A percentile compares a stretch with the other conserved stretches of the same genome.
phyloP scores from a whole-genome alignment of 805 yeast species.

The Spathaspora girioi region DNA sequence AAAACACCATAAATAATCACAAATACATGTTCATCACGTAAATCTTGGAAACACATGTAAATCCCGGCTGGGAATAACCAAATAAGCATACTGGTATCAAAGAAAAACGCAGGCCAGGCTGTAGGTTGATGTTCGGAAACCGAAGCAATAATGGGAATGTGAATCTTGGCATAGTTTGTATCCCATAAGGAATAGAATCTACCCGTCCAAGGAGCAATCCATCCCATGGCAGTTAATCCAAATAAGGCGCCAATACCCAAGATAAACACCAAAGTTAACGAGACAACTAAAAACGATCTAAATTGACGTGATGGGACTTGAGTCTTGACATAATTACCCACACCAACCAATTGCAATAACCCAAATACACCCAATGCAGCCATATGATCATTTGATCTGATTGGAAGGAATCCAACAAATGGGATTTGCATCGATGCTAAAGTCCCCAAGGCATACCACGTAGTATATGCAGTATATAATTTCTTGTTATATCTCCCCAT shows the following conservation, averaged over 20 bases:
- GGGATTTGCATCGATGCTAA: conserved; percentile 99
- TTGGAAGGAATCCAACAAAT: conserved; percentile 95
- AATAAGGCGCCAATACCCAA: conserved; percentile 72
- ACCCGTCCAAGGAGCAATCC: conserved; percentile 99
- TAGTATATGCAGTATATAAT: conserved; percentile 84
- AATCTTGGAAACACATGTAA: conserved; percentile 82
- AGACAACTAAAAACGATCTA: conserved; percentile 59
- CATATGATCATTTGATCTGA: conserved; percentile 97
- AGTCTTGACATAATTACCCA: conserved; percentile 77
- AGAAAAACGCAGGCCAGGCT: conserved; percentile 99
- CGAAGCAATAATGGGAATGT: conserved; percentile 97
- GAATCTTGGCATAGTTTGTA: conserved; percentile 94
- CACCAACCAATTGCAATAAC: conserved; percentile 81
- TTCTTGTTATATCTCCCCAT: conserved; percentile 92
- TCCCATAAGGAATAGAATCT: conserved; percentile 99
- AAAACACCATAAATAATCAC: conserved; percentile 89
- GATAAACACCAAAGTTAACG: conserved; percentile 51
- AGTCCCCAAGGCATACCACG: conserved; percentile 98
- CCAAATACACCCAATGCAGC: conserved; percentile 98
- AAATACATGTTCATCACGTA: conserved; percentile 89
- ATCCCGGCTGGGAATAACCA: conserved; percentile 99
- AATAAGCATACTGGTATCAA: conserved; percentile 86
- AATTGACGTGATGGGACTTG: conserved; percentile 72
- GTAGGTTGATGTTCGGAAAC: conserved; percentile 99
- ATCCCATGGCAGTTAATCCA: conserved; percentile 81